Percentiles rank a stretch among this genome's conserved stretches.
Conservation (phyloP, 2,329 filamentous ascomycete species). For the Ramularia endophylla region DNA sequence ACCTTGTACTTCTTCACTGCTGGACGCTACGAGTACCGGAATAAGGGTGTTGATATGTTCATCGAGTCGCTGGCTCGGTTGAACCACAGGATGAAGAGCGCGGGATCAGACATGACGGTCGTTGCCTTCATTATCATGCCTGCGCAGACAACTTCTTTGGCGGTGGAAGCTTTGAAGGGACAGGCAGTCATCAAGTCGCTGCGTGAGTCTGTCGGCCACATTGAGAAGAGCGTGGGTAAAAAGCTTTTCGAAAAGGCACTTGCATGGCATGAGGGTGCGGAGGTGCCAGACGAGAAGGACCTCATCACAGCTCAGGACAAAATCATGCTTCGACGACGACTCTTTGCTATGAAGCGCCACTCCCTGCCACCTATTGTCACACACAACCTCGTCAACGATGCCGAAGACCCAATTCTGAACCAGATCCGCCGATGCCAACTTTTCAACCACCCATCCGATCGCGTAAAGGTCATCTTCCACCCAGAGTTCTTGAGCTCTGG, state of each 20-base stretch:
- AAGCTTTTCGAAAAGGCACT: slow-evolving; percentile 92
- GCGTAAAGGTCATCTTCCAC: slow-evolving; percentile 97
- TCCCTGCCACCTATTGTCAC: slow-evolving; percentile 91
- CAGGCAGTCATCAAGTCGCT: slow-evolving; percentile 97
- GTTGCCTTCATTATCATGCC: slow-evolving; percentile 99
- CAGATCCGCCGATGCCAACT: slow-evolving; percentile 93
- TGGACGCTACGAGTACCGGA: slow-evolving; percentile 94
- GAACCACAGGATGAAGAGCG: slow-evolving; percentile 83
- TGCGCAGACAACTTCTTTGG: slow-evolving; percentile 88
- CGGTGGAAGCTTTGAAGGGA: slow-evolving; percentile 91
- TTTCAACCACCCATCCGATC: slow-evolving; percentile 91
- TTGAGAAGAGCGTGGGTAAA: slow-evolving; percentile 86
- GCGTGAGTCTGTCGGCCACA: slow-evolving; percentile 84
- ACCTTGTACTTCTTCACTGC: slow-evolving; percentile 98
- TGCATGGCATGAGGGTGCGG: slow-evolving; percentile 90
- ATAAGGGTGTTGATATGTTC: slow-evolving; percentile 99
- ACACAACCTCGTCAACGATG: slow-evolving; percentile 96
- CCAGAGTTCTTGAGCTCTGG: slow-evolving; percentile 95
- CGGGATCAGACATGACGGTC: slow-evolving; percentile 85
- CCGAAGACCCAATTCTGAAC: slow-evolving; percentile 89
- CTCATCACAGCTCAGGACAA: slow-evolving; percentile 88
- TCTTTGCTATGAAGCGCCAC: slow-evolving; percentile 96
- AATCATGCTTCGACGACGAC: slow-evolving; percentile 78
- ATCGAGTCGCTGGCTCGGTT: slow-evolving; percentile 92
- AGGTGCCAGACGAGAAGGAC: slow-evolving; percentile 94